Base-by-base conservation (phyloP, 2,329 filamentous ascomycete genomes). In the Raffaelea arxii region DNA sequence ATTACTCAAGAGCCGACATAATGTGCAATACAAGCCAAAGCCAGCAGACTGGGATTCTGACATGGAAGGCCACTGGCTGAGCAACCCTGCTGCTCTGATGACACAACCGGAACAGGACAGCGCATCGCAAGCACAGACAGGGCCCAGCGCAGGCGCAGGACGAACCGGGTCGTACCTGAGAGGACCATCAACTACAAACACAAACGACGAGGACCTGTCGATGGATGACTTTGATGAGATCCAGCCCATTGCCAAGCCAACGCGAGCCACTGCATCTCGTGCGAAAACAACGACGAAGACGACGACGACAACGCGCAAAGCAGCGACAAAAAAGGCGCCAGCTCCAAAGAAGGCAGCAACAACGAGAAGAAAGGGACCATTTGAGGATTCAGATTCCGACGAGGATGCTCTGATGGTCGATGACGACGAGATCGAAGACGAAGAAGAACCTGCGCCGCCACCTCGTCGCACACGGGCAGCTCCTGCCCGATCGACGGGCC, bases 21-120 rank as follows among this genome's bases (percentile, higher is more conserved):
- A 71, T 57, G 62, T 64, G 48, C 78, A 70, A 52, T 70, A 86
- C 50, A 91, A 86, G 59, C 82, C 86, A 1, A 86, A 82, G 60
- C 91, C 91, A 2, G 75, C 78, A 11, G 73, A 72, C 3, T 97
- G 90, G 89, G 88, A 97, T 58, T 86, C 80, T n/a, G 91, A 97
- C 53, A 68, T 90, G 23, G 84, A 95, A 43, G 92, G 90, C 0
- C 74, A 75, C 43, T 97, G 91, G 90, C 84, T 84, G 50, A 84
- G 92, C 41, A 80, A 88, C 49, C 78, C 85, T 0, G 82, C 77
- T 7, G 86, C 82, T 2, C 62, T 80, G 5, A 71, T 80, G 39
- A 66, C 23, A 4, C 48, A 50, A 23, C 41, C 57, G 19, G 19
- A 12, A 36, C 32, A 36, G 14, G 32, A 6, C 7, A 36, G 32